A percentile compares a stretch with the other conserved stretches of the same genome.
Conservation (phyloP, 2,329 filamentous ascomycete genomes). For the Colletotrichum australisinense region DNA sequence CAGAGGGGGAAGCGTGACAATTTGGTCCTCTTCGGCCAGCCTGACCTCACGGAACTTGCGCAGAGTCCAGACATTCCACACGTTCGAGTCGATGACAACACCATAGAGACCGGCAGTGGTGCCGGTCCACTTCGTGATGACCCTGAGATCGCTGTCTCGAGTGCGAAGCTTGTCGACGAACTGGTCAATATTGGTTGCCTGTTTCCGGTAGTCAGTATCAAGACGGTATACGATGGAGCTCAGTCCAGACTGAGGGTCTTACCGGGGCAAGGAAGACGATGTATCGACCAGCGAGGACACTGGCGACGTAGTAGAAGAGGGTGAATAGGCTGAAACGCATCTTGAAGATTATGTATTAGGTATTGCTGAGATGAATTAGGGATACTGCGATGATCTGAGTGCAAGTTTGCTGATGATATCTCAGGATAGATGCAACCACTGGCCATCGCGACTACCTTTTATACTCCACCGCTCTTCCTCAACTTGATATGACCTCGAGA, state of each 20-base stretch:
- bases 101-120: slow-evolving; percentile 3
- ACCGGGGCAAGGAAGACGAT: slow-evolving; percentile 24
- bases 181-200: slow-evolving; percentile 2
- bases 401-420: neutral
- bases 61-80: slow-evolving; percentile 1
- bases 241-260: neutral
- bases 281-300: slow-evolving; percentile 10
- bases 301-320: neutral
- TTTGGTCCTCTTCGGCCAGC: slow-evolving; percentile 1
- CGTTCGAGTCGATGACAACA: slow-evolving; percentile 19
- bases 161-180: slow-evolving; percentile 13
- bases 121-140: neutral
- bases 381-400: no score
- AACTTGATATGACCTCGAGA: neutral
- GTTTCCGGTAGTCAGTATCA: neutral
- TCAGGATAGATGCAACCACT: neutral
- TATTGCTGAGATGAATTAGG: neutral
- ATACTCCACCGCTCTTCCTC: neutral
- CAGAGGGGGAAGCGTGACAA: neutral
- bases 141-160: neutral
- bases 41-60: slow-evolving; percentile 11
- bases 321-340: neutral
- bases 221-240: neutral
- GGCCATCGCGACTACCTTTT: neutral
- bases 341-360: neutral